phyloP scores from a whole-genome alignment of 2,329 filamentous ascomycete genomes.

The Sclerotinia spermophila region DNA sequence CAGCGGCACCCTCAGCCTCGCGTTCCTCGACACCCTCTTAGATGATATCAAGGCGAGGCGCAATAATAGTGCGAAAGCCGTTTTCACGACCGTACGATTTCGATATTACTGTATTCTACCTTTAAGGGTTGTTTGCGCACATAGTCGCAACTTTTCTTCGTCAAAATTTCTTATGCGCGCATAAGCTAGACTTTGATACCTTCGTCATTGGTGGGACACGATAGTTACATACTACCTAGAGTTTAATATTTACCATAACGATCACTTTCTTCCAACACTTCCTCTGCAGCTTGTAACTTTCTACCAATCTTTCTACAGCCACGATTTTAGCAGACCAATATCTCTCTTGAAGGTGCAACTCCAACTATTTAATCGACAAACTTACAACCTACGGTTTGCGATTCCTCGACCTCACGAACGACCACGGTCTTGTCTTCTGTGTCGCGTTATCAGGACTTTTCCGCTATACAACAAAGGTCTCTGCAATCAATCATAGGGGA shows the following conservation, averaged over 20 bases:
- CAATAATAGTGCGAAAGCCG: neutral
- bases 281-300: neutral
- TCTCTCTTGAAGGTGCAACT: neutral
- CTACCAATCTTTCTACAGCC: neutral
- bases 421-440: neutral
- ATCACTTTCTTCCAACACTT: neutral
- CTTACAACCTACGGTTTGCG: neutral
- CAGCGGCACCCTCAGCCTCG: constrained; percentile 4
- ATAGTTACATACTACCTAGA: neutral
- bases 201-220: constrained; percentile 14
- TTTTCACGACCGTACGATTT: neutral
- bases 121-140: neutral
- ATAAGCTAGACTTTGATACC: neutral
- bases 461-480: too few species aligned
- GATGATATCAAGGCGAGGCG: constrained; percentile 1
- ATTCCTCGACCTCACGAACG: neutral
- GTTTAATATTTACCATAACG: constrained; percentile 3
- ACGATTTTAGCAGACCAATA: neutral
- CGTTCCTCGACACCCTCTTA: neutral
- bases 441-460: neutral
- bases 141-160: neutral
- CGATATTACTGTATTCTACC: neutral
- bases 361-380: neutral
- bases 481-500: neutral
- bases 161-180: neutral